Conservation (phyloP, 2,329 filamentous ascomycete genomes). For the Hirsutella thompsonii region DNA sequence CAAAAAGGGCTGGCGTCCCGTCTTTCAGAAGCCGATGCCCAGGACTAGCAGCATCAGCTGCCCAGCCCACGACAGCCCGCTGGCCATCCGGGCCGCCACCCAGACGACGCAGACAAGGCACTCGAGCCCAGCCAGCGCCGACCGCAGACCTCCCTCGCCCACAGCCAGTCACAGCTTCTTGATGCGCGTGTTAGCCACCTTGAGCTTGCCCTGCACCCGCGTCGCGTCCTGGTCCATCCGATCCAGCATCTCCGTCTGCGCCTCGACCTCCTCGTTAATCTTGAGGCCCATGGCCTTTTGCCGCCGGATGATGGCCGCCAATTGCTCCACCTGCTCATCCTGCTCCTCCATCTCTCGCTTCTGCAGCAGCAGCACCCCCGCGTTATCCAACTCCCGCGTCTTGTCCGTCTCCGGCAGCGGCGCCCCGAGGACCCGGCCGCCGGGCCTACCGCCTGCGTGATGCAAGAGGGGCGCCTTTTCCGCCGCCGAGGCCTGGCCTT, state of each 20-base stretch:
- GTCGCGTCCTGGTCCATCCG: conserved; percentile 54
- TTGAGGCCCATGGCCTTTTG: conserved; percentile 68
- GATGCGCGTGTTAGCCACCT: conserved; percentile 60
- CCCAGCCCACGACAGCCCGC: conserved; percentile 15
- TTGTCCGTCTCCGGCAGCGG: conserved; percentile 63
- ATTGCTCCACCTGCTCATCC: conserved; percentile 56
- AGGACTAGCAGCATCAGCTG: conserved; percentile 14
- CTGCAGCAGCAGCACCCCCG: conserved; percentile 61
- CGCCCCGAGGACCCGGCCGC: conserved; percentile 58
- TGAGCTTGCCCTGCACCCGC: conserved; percentile 53
- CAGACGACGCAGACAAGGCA: conserved; percentile 18
- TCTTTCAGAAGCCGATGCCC: conserved; percentile 4
- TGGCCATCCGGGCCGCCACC: conserved; percentile 10
- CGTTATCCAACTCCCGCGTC: conserved; percentile 65
- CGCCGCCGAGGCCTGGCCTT: conserved; percentile 31
- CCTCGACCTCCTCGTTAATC: conserved; percentile 60
- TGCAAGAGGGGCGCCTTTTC: conserved; percentile 37
- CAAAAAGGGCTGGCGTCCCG: too few species aligned
- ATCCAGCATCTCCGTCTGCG: conserved; percentile 59
- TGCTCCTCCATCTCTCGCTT: conserved; percentile 62
- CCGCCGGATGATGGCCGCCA: conserved; percentile 55
- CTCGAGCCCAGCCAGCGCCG: conserved; percentile 15
- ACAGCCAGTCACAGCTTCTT: conserved; percentile 44
- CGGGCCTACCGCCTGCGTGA: conserved; percentile 21
- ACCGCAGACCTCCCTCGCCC: conserved; percentile 11